A percentile compares a stretch with the other conserved stretches of the same genome.
phyloP scores from a whole-genome alignment of 805 yeast species.

The Candida adriatica region DNA sequence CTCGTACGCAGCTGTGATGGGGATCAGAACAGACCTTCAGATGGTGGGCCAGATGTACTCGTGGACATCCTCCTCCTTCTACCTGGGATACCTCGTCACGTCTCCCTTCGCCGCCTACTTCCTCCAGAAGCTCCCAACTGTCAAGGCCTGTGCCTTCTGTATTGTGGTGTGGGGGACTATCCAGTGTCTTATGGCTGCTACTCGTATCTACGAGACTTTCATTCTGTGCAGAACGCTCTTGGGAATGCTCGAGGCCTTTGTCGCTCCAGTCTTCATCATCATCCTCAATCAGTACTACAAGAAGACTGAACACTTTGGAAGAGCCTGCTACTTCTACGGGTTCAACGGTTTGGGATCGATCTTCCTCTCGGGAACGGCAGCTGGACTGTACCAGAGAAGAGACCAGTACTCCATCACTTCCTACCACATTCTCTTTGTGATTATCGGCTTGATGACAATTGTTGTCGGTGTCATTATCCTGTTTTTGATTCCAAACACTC shows the following conservation, averaged over 20 bases:
- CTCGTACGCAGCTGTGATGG: constrained; percentile 39
- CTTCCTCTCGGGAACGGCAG: constrained; percentile 41
- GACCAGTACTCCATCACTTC: constrained; percentile 30
- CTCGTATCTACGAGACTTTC: constrained; percentile 37
- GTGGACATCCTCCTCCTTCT: constrained; percentile 44
- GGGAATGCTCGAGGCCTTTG: constrained; percentile 43
- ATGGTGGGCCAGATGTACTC: constrained; percentile 36
- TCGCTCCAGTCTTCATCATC: constrained; percentile 23
- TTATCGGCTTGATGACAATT: constrained; percentile 48
- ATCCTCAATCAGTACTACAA: constrained; percentile 16
- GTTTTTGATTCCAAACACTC: constrained; percentile 42
- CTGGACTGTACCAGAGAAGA: constrained; percentile 26
- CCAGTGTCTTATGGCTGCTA: constrained; percentile 32
- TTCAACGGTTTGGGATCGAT: constrained; percentile 30
- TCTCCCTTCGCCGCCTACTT: constrained; percentile 33
- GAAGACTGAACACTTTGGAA: constrained; percentile 25
- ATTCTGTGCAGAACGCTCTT: constrained; percentile 39
- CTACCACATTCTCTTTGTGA: constrained; percentile 48
- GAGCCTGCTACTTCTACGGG: constrained; percentile 27
- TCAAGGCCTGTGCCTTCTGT: constrained; percentile 31
- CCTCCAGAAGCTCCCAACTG: constrained; percentile 40
- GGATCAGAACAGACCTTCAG: constrained; percentile 30
- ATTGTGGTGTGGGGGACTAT: constrained; percentile 43
- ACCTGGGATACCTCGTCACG: constrained; percentile 50
- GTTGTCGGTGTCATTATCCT: constrained; percentile 34